Base-by-base conservation (phyloP, 2,329 filamentous ascomycete species). In the Talaromyces albobiverticillius region DNA sequence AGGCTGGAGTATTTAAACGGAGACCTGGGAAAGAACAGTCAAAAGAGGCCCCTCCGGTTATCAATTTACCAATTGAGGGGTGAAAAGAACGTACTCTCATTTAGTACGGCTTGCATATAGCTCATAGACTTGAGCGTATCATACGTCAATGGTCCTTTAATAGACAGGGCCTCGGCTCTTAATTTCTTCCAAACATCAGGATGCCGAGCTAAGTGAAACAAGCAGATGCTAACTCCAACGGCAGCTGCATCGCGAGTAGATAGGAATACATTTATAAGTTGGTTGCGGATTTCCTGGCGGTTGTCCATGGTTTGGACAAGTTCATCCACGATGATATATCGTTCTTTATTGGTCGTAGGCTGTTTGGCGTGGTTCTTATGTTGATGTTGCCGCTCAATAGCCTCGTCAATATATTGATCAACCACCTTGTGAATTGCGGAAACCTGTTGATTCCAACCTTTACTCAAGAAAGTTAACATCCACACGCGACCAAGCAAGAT, bases 211-310 rank as follows among this genome's bases (percentile, higher is more conserved):
- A 73, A 62, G 55, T 71, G 69, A 32, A 70, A 70, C 29, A 78
- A 71, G 3, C 71, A 65, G 6, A 66, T 72, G 5, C 71, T 60
- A 3, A 68, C 57, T 1, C 64, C 53, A 3, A 60, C 56, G 13
- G 66, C 74, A 1, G 79, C 82, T 1, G 80, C 82, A 60, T 82
- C 80, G 14, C 78, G 74, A 20, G 78, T 78, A 2, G 79, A 79
- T 7, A 81, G 69, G 9, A 82, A 70, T 54, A 81, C 76, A 58
- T 79, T 79, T 38, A 81, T 66, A 8, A 79, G 65, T 56, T 81
- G 77, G 23, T 70, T 72, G 57, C 43, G 25, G 10, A 46, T 46
- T 11, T 46, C 32, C 25, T 41, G 42, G 6, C 41, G 41, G 22
- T 46, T 20, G 22, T 31, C 23, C 32, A 26, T 18, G 3, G 9